phyloP scores from a whole-genome alignment of 108 stramenopile species.

The Halocafeteria seosinensis region DNA sequence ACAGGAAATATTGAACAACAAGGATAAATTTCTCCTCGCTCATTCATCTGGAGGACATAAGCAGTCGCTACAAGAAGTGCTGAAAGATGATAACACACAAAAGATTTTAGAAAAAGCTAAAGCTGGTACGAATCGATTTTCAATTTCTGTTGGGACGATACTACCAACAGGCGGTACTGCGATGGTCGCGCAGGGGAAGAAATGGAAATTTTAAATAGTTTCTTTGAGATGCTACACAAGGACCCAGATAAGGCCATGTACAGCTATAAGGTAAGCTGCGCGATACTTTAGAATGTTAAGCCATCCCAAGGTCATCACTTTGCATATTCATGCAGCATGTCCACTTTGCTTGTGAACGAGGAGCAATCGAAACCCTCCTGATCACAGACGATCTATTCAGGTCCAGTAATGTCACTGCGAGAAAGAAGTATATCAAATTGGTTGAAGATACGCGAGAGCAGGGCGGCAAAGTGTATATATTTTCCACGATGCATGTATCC shows the following conservation, averaged over 20 bases:
- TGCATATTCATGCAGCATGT: too few species aligned
- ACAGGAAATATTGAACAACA: too few species aligned
- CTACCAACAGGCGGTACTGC: too few species aligned
- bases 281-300: background rate
- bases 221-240: constrained; percentile 68
- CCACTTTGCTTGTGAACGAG: constrained; percentile 53
- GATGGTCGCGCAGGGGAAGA: constrained; percentile 64
- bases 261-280: constrained; percentile 32
- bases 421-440: constrained; percentile 59
- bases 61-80: constrained; percentile 75
- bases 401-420: constrained; percentile 46
- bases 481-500: constrained; percentile 69
- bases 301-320: constrained; percentile 4
- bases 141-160: too few species aligned
- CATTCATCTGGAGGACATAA: constrained; percentile 77
- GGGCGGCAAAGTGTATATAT: constrained; percentile 68
- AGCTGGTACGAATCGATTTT: too few species aligned
- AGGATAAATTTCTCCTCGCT: constrained; percentile 72
- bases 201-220: constrained; percentile 61
- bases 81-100: constrained; percentile 61
- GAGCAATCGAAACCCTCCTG: constrained; percentile 70
- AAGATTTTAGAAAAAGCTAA: constrained; percentile 64
- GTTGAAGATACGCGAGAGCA: constrained; percentile 61
- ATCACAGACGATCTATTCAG: constrained; percentile 81
- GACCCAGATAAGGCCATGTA: constrained; percentile 81